Evolutionary conservation across 2,329 filamentous ascomycete genomes (phyloP), one percentile per base, ranked within the genome.

Genomic region (Cyphellophora attinorum): DNA sequence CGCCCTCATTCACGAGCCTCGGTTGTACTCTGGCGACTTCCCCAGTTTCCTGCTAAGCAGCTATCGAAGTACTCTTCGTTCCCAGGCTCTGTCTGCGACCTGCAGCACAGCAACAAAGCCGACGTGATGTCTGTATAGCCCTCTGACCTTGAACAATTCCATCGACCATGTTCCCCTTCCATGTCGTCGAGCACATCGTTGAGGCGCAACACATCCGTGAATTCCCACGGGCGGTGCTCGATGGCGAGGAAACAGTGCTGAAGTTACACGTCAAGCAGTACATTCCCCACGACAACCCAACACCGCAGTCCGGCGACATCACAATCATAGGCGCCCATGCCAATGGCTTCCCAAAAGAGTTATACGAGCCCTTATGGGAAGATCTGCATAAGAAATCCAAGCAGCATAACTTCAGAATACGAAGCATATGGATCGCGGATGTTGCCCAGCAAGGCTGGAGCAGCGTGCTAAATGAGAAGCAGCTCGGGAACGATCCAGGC

Each of bases 321-420:
- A 74, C 70, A 1, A 64, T 74, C 28, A 64, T 75, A 32, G 69
- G 57, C 5, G 65, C 62, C 2, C 70, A 73, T 55, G 70, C 67
- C 6, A 72, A 71, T 53, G 70, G 59, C 0, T 71, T 74, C 38
- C 66, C 68, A 2, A 73, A 47, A 36, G 44, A 93, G 63, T 58
- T 91, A 1, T 93, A 93, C 53, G 85, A 93, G 51, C 81, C 86
- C 0, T 61, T 93, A 0, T 93, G 84, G 81, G 81, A 85, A 37
- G 82, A 91, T 31, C 62, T 93, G 2, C 64, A 79, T 44, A 56
- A 64, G 18, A 59, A 65, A 19, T 61, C 74, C 3, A 65, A 68
- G 42, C 53, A 57, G 12, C 72, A 47, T 73, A 82, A 39, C 68
- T 94, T 54, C 61, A 40, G 45, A 11, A 47, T 93, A 48, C 72